Conservation (phyloP, 352 stramenopile species). For the Phytophthora pinifolia region DNA sequence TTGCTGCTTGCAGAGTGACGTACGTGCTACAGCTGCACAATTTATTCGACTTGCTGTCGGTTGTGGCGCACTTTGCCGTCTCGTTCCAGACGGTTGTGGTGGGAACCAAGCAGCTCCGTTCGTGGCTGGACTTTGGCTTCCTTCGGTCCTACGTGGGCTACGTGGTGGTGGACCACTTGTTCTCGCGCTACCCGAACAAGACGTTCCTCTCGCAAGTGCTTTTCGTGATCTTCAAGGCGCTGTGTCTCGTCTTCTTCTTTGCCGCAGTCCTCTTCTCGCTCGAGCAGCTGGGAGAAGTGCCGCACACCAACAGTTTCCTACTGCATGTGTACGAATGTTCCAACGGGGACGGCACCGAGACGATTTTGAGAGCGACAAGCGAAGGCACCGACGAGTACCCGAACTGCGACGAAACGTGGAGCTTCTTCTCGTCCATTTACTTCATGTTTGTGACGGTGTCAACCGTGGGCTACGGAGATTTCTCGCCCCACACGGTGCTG, state of each 20-base stretch:
- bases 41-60: constrained; percentile 79
- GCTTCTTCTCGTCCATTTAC: constrained; percentile 87
- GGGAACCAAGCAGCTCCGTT: constrained; percentile 52
- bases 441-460: constrained; percentile 91
- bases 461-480: constrained; percentile 86
- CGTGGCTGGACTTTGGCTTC: constrained; percentile 89
- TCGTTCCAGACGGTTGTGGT: constrained; percentile 71
- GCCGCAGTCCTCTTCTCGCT: constrained; percentile 83
- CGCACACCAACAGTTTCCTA: constrained; percentile 79
- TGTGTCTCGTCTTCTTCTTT: constrained; percentile 82
- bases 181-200: constrained; percentile 73
- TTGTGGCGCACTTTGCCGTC: constrained; percentile 82
- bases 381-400: constrained; percentile 49
- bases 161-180: constrained; percentile 74
- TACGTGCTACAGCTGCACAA: constrained; percentile 68
- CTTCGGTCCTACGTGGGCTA: constrained; percentile 85
- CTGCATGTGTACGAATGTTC: constrained; percentile 87
- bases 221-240: constrained; percentile 75
- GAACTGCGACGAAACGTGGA: constrained; percentile 79
- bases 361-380: constrained; percentile 54
- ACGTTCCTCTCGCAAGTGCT: constrained; percentile 79
- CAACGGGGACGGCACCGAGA: constrained; percentile 43
- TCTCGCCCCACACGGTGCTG: constrained; percentile 82
- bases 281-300: constrained; percentile 80
- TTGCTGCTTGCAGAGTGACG: constrained; percentile 39